phyloP scores from a whole-genome alignment of 1,284 basidiomycete genomes.

The Trichosporon sp. region DNA sequence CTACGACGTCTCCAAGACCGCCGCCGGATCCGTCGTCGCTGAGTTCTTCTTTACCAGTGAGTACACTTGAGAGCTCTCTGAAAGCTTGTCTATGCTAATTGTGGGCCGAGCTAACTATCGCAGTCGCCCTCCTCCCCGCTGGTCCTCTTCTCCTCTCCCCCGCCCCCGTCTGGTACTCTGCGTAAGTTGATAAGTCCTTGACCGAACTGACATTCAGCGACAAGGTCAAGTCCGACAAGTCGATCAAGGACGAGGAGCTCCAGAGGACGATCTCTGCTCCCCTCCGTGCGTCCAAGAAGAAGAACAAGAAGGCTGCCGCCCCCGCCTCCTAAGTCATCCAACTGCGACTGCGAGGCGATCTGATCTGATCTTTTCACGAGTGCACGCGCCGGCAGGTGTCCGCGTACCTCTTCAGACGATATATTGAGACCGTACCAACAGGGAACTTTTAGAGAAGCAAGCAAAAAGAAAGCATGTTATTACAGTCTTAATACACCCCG shows the following conservation, averaged over 20 bases:
- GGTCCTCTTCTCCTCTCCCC: constrained; percentile 84
- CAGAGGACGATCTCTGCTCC: constrained; percentile 76
- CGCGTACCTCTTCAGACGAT: not conserved
- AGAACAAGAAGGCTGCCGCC: constrained; percentile 74
- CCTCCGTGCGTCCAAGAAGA: constrained; percentile 88
- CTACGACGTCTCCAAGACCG: constrained; percentile 66
- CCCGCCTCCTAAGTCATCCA: constrained; percentile 22
- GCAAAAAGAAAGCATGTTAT: constrained; percentile 1
- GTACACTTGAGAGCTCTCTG: constrained; percentile 22
- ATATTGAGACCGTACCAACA: constrained; percentile 4
- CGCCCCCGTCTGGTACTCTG: constrained; percentile 87
- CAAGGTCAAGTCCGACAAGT: constrained; percentile 76
- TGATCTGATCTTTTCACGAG: constrained; percentile 9
- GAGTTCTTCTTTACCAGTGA: constrained; percentile 86
- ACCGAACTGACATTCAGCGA: constrained; percentile 52
- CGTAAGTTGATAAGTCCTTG: constrained; percentile 56
- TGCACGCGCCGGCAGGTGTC: constrained; percentile 4
- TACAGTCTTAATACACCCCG: not conserved
- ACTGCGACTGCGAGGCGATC: not conserved
- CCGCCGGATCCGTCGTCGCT: constrained; percentile 76
- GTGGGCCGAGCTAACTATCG: constrained; percentile 19
- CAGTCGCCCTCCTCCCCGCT: constrained; percentile 79
- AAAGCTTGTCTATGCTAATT: no score
- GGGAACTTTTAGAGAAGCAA: constrained; percentile 16
- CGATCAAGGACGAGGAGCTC: constrained; percentile 81